phyloP scores from a whole-genome alignment of 1,139 yeast species.

The Yamadazyma sp. region DNA sequence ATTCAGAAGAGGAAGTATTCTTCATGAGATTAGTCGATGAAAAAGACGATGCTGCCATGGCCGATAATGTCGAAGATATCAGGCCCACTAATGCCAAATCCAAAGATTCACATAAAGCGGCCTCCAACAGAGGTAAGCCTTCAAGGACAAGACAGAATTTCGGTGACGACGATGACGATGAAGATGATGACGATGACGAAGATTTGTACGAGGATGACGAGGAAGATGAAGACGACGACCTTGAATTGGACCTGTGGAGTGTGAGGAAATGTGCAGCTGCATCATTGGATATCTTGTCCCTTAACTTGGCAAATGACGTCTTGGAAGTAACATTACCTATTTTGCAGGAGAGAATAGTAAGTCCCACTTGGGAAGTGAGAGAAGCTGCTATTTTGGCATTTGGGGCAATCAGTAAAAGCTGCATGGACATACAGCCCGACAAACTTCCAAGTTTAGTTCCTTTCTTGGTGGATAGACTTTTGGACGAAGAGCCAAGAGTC shows the following conservation, averaged over 20 bases:
- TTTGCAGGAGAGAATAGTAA: slow-evolving; percentile 66
- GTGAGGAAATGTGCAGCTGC: slow-evolving; percentile 94
- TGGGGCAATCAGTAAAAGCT: slow-evolving; percentile 94
- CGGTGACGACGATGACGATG: slow-evolving; percentile 11
- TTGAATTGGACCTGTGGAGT: slow-evolving; percentile 77
- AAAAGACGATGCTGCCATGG: slow-evolving; percentile 63
- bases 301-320: slow-evolving; percentile 66
- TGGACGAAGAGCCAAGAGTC: slow-evolving; percentile 79
- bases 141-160: slow-evolving; percentile 9
- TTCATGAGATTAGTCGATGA: slow-evolving; percentile 70
- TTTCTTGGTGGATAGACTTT: slow-evolving; percentile 75
- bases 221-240: slow-evolving; percentile 66
- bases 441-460: slow-evolving; percentile 83
- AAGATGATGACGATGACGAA: slow-evolving; percentile 29
- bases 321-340: slow-evolving; percentile 70
- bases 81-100: slow-evolving; percentile 73
- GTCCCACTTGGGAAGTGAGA: slow-evolving; percentile 80
- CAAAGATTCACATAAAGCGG: slow-evolving; percentile 60
- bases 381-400: slow-evolving; percentile 93
- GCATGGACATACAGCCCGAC: slow-evolving; percentile 66
- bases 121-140: slow-evolving; percentile 13
- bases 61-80: slow-evolving; percentile 85
- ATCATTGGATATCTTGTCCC: slow-evolving; percentile 78
- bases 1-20: slow-evolving; percentile 77
- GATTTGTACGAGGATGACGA: slow-evolving; percentile 55